Conservation (phyloP, 306 rosid genomes). For the Rubus parviflorus region DNA sequence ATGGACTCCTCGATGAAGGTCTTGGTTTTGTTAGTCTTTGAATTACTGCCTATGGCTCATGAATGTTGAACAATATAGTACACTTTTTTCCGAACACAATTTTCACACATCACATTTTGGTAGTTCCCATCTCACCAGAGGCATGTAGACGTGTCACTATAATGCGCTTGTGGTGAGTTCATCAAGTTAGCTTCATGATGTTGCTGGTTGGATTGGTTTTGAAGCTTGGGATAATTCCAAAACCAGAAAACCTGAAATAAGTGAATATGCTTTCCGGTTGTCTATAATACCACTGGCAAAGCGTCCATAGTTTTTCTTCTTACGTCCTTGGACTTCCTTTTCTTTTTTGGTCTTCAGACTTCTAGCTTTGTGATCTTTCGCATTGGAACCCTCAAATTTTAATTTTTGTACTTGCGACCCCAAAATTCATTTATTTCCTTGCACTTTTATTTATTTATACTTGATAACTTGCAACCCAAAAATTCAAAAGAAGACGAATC, state of each 20-base stretch:
- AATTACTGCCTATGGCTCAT: background rate
- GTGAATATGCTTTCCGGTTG: background rate
- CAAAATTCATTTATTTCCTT: background rate
- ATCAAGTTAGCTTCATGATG: background rate
- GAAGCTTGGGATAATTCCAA: background rate
- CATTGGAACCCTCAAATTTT: background rate
- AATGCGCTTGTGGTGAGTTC: background rate
- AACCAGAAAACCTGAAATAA: background rate
- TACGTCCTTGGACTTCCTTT: background rate
- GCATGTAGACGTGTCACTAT: no score
- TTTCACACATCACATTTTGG: background rate
- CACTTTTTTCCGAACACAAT: background rate
- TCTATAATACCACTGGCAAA: background rate
- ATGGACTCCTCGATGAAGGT: background rate
- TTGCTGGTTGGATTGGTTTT: background rate
- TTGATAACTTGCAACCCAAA: background rate
- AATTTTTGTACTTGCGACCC: no score
- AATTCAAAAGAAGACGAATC: background rate
- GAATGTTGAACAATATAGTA: background rate
- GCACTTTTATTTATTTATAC: no score
- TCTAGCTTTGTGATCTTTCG: background rate
- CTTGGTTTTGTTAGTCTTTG: no score
- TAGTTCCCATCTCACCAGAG: no score
- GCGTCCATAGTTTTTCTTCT: constrained; percentile 9
- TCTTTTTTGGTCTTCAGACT: background rate